A percentile compares a stretch with the other conserved stretches of the same genome.
Evolutionary conservation across 768 basidiomycete genomes (phyloP).

Genomic region (Tricholoma sp.): DNA sequence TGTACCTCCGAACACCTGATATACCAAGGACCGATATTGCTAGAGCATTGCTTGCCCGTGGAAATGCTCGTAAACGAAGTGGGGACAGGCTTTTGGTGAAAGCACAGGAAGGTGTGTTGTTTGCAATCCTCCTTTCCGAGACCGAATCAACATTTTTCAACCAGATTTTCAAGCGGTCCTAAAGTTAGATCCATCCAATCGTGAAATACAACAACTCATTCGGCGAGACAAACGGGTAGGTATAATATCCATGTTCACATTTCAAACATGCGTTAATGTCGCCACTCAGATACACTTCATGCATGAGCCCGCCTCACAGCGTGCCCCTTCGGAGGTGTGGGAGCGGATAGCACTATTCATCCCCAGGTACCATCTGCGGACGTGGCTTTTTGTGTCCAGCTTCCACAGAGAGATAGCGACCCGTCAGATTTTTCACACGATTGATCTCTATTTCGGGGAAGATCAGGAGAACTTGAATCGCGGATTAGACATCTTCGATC

Average conservation of each 20-base stretch:
- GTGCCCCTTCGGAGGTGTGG: slow-evolving; percentile 65
- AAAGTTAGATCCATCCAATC: slow-evolving; percentile 56
- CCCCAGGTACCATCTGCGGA: slow-evolving; percentile 63
- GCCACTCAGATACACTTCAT: slow-evolving; percentile 43
- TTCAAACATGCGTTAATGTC: slow-evolving; percentile 1
- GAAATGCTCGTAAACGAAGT: slow-evolving; percentile 50
- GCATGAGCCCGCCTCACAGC: slow-evolving; percentile 53
- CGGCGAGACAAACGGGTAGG: slow-evolving; percentile 45
- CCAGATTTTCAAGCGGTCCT: slow-evolving; percentile 54
- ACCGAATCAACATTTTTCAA: background rate
- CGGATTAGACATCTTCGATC: slow-evolving; percentile 62
- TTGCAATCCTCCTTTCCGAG: slow-evolving; percentile 13
- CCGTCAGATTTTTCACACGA: slow-evolving; percentile 59
- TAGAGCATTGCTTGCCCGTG: slow-evolving; percentile 53
- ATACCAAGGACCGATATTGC: slow-evolving; percentile 46
- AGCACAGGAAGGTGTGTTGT: slow-evolving; percentile 52
- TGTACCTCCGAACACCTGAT: slow-evolving; percentile 58
- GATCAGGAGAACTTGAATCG: slow-evolving; percentile 56
- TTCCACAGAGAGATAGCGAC: slow-evolving; percentile 64
- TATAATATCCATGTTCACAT: slow-evolving; percentile 2
- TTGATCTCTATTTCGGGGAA: slow-evolving; percentile 66
- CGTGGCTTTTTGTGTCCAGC: slow-evolving; percentile 60
- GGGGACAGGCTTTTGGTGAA: slow-evolving; percentile 51
- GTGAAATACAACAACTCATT: slow-evolving; percentile 44
- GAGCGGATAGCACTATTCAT: slow-evolving; percentile 57